Evolutionary conservation across 305 asterid genomes (phyloP).

Genomic region (Plantago lanceolata): DNA sequence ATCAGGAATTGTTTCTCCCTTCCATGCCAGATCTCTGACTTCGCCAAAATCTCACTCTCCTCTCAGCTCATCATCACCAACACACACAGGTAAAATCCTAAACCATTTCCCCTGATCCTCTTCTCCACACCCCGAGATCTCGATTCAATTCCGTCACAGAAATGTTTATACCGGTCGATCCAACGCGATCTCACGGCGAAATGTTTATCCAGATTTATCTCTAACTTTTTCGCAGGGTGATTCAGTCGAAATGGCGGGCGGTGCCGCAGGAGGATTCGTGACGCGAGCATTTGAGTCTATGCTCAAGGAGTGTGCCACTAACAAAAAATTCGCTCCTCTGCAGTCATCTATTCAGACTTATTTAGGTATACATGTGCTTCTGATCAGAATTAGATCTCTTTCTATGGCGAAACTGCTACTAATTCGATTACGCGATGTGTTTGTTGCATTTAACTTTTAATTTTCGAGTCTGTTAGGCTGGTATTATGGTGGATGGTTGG

Average conservation of each 20-base stretch:
- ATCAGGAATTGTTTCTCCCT: neutral
- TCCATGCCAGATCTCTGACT: slow-evolving; percentile 14
- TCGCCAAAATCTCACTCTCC: neutral
- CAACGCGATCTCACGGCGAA: slow-evolving; percentile 29
- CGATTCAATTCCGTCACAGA: neutral
- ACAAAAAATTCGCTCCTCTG: slow-evolving; percentile 55
- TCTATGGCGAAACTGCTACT: neutral
- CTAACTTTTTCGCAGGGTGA: slow-evolving; percentile 19
- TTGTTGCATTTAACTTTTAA: neutral
- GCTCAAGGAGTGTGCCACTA: slow-evolving; percentile 77
- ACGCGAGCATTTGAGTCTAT: slow-evolving; percentile 92
- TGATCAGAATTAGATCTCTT: neutral
- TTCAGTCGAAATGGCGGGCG: slow-evolving; percentile 60
- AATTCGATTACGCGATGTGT: neutral
- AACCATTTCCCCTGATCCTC: neutral
- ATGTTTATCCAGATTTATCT: neutral
- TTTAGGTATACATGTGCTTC: slow-evolving; percentile 40
- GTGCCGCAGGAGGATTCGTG: slow-evolving; percentile 96
- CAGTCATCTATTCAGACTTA: slow-evolving; percentile 70
- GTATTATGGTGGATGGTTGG: neutral
- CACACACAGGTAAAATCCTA: neutral
- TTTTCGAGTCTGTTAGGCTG: neutral
- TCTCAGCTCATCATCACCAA: neutral
- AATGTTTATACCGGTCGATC: slow-evolving; percentile 22
- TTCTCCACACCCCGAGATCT: neutral